Base-by-base conservation (phyloP, 768 basidiomycete species). In the Tylopilus vinaceipallidus region DNA sequence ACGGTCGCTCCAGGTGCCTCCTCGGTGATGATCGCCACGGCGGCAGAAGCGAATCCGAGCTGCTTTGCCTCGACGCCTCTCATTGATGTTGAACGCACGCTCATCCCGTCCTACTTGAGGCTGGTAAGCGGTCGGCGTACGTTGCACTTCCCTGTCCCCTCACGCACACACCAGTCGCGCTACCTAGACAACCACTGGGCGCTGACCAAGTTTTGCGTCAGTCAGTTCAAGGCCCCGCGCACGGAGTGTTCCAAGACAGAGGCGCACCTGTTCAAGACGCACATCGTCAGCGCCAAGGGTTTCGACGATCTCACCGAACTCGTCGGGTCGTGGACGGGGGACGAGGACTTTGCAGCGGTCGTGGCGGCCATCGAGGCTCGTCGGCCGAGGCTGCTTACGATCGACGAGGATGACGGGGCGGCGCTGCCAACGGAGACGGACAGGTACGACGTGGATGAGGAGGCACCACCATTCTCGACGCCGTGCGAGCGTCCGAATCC, bases 1-100 rank as follows among this genome's bases (percentile, higher is more conserved):
- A 41, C 19, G 24, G 23, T 40, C 12, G 16, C 32, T 22, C 22
- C 19, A 88, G 87, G 85, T 3, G 92, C 91, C 11, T 82, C 89
- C 59, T 94, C 92, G 0, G 85, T 93, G 34, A 99, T 99, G 97
- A 88, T 99, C 34, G 97, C 97, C 19, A 86, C 94, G 6, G 93
- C 86, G 1, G 97, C 95, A 6, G 97, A 99, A 68, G 71, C 86
- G 5, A 99, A 98, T 67, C 91, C 93, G 0, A 84, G 89, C 0
- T 88, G 92, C 58, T 98, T 98, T 74, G 81, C 82, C 3, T 70
- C 78, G 16, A 78, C 64, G 0, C 88, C 88, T 3, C 72, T 91
- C 22, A 63, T 73, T 12, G 88, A 93, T 56, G 69, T 93, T 1
- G 86, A 88, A 53, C 68, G 71, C 45, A 83, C 78, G 4, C 71